Evolutionary conservation across 1,139 yeast genomes (phyloP), one percentile per base, ranked within the genome.

Genomic region (Yamadazyma songkhlaensis): DNA sequence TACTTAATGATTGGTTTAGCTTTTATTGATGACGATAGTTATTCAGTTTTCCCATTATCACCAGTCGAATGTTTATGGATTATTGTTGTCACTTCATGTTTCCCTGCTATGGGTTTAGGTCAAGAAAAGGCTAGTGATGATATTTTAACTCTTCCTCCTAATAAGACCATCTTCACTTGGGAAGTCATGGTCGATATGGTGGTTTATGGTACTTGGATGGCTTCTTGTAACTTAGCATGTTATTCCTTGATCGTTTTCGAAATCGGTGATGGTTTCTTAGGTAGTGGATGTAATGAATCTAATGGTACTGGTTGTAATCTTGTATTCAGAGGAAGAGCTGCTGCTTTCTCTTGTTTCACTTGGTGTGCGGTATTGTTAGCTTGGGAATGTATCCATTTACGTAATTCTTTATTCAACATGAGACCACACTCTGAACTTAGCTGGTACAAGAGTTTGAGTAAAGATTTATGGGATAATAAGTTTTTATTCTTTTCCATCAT

Each of bases 341-440:
- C 83, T 2, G 74, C 88, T 0, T 86, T 86, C 62, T 83, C 82
- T 4, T 77, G 81, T 5, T 81, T 85, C 82, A 85, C 95, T 2
- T 85, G 95, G 94, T 76, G 89, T 60, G 81, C 89, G 6, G 70
- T 86, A 42, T 57, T 85, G 21, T 65, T 84, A 38, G 95, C 94
- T 1, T 85, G 94, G 92, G 94, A 85, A 59, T 86, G 86, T 48
- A 72, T 84, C 39, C 88, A 84, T 54, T 66, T 82, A 62, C 67
- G 81, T 44, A 69, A 81, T 48, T 84, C 92, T 1, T 66, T 85
- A 46, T 83, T 84, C 58, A 64, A 67, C 36, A 81, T 83, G 85
- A 72, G 79, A 40, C 84, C 84, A 22, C 84, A 77, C 28, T 62
- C 81, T 7, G 76, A 72, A 32, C 64, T 70, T 15, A 73, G 79